Evolutionary conservation across 768 basidiomycete genomes (phyloP).

Genomic region (Rhodotorula kratochvilovae): DNA sequence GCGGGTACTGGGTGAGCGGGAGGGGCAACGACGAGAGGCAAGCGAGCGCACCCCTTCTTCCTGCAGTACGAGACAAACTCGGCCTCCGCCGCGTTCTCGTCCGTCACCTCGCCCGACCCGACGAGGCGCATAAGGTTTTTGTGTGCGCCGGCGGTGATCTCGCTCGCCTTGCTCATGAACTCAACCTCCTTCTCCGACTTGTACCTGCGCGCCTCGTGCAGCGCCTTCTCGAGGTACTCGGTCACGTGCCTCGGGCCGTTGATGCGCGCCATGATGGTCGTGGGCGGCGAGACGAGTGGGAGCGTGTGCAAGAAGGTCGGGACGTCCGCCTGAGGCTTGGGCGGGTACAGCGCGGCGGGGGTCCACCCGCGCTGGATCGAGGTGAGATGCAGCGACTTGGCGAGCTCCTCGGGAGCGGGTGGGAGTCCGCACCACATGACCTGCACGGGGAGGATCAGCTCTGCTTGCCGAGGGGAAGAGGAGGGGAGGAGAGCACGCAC

Average conservation of each 20-base stretch:
- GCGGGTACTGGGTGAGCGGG: background rate
- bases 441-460: background rate
- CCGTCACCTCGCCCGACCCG: slow-evolving; percentile 72
- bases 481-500: slow-evolving; percentile 45
- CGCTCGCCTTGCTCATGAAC: slow-evolving; percentile 71
- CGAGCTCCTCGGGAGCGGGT: slow-evolving; percentile 60
- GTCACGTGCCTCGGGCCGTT: slow-evolving; percentile 19
- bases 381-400: slow-evolving; percentile 36
- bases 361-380: slow-evolving; percentile 33
- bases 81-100: slow-evolving; percentile 90
- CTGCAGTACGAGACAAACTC: slow-evolving; percentile 86
- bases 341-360: slow-evolving; percentile 21
- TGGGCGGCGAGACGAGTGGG: slow-evolving; percentile 28
- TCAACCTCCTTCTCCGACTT: slow-evolving; percentile 72
- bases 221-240: slow-evolving; percentile 59
- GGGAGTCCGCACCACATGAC: slow-evolving; percentile 83
- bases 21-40: background rate
- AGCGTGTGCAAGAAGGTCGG: slow-evolving; percentile 34
- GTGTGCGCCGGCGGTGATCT: slow-evolving; percentile 82
- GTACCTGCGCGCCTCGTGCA: slow-evolving; percentile 73
- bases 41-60: slow-evolving; percentile 66
- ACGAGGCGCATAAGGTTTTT: slow-evolving; percentile 73
- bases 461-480: no score
- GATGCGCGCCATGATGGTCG: slow-evolving; percentile 20
- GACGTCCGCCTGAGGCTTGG: slow-evolving; percentile 22